Evolutionary conservation across 352 stramenopile genomes (phyloP).

Genomic region (Phytophthora colocasiae): DNA sequence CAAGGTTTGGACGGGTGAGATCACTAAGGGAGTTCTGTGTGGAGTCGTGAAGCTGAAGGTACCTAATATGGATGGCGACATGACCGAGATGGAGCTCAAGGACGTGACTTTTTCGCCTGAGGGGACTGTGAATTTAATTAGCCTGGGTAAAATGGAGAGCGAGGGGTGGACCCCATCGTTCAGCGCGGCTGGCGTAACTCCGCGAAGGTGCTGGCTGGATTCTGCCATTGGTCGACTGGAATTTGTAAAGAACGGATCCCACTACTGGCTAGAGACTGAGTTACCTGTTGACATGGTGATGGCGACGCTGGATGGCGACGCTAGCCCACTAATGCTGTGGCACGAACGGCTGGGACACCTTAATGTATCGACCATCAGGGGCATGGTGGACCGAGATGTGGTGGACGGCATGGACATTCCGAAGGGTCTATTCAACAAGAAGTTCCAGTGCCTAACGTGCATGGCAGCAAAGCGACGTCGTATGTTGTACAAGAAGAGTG

Average conservation of each 20-base stretch:
- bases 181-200: not conserved
- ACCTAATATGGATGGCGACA: no score
- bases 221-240: not conserved
- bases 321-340: not conserved
- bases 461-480: no score
- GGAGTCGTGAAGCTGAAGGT: not conserved
- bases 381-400: not conserved
- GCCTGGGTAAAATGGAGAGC: not conserved
- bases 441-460: no score
- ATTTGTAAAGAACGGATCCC: not conserved
- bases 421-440: not conserved
- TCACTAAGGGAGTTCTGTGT: not conserved
- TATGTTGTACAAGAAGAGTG: no score
- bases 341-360: not conserved
- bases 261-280: not conserved
- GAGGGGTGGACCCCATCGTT: not conserved
- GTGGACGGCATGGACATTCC: not conserved
- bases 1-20: not conserved
- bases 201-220: not conserved
- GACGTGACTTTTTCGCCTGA: not conserved
- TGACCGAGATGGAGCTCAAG: not conserved
- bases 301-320: not conserved
- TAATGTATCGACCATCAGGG: not conserved
- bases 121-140: not conserved
- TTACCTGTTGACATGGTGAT: not conserved